These are phyloP conservation scores for Eutrema salsugineum DNA, from an alignment of 441 rosid species.

Conservation along the genomic window DNA sequence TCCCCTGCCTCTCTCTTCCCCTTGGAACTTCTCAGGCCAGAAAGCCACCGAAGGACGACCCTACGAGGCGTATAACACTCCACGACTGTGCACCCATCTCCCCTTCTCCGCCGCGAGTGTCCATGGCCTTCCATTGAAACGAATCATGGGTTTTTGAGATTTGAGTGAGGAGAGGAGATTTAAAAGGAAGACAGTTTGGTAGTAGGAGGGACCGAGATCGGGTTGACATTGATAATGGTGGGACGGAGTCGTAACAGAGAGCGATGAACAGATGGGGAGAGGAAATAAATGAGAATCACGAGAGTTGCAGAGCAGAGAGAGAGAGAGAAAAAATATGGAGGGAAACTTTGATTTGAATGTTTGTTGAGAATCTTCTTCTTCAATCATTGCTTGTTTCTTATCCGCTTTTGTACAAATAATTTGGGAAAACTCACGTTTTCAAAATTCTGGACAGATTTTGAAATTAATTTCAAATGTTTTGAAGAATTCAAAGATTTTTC, in stretches of 20 bases:
- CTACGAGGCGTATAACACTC: slow-evolving; percentile 31
- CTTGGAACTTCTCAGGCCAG: slow-evolving; percentile 26
- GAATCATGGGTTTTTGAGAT: slow-evolving; percentile 5
- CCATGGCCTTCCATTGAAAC: slow-evolving; percentile 25
- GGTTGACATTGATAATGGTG: slow-evolving; percentile 34
- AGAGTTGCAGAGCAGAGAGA: slow-evolving; percentile 20
- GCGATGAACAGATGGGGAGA: slow-evolving; percentile 26
- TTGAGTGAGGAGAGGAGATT: slow-evolving; percentile 1
- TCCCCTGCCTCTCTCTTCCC: slow-evolving; percentile 10
- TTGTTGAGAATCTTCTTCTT: slow-evolving; percentile 17
- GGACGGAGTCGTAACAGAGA: slow-evolving; percentile 33
- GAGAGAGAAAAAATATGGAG: not conserved
- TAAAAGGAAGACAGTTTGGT: slow-evolving; percentile 6
- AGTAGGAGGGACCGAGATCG: slow-evolving; percentile 26
- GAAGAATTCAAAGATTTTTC: not conserved
- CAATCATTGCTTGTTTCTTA: slow-evolving; percentile 16
- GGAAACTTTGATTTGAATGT: slow-evolving; percentile 28
- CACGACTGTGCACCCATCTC: slow-evolving; percentile 29
- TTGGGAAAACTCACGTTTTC: not conserved
- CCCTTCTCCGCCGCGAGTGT: slow-evolving; percentile 16
- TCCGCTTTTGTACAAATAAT: not conserved
- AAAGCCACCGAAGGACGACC: slow-evolving; percentile 29
- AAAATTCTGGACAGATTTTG: not conserved
- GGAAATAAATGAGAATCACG: slow-evolving; percentile 35
- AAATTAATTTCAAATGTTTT: not conserved